Evolutionary conservation across 2,329 filamentous ascomycete genomes (phyloP).

Genomic region (Nakataea oryzae): DNA sequence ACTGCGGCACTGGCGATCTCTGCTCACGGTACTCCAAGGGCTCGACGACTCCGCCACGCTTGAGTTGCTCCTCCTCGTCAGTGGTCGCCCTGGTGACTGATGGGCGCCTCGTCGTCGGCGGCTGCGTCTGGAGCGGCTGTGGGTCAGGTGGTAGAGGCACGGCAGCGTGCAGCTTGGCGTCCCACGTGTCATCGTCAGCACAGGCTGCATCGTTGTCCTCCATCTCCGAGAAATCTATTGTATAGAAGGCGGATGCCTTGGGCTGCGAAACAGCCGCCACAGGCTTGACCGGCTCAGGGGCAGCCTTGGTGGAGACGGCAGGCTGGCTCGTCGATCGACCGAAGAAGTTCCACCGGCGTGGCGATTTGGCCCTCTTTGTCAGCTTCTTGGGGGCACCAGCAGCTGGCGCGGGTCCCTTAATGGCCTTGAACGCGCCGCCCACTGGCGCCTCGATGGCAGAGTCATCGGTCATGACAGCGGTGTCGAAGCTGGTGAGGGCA

Average conservation of each 20-base stretch:
- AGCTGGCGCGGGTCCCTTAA: slow-evolving; percentile 13
- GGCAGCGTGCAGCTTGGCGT: slow-evolving; percentile 28
- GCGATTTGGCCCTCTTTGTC: slow-evolving; percentile 42
- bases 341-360: slow-evolving; percentile 55
- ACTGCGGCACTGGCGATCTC: not conserved
- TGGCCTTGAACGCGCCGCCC: slow-evolving; percentile 6
- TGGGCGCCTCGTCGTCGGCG: slow-evolving; percentile 22
- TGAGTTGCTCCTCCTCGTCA: not conserved
- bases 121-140: slow-evolving; percentile 36
- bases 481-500: slow-evolving; percentile 45
- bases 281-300: slow-evolving; percentile 22
- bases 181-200: slow-evolving; percentile 37
- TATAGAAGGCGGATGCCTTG: slow-evolving; percentile 48
- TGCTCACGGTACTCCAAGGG: not conserved
- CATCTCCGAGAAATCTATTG: slow-evolving; percentile 48
- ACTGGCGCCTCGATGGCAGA: slow-evolving; percentile 27
- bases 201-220: slow-evolving; percentile 29
- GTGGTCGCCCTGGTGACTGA: not conserved
- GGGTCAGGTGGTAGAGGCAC: slow-evolving; percentile 5
- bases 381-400: slow-evolving; percentile 36
- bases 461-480: slow-evolving; percentile 46
- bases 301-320: slow-evolving; percentile 21
- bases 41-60: not conserved
- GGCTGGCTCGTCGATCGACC: slow-evolving; percentile 39
- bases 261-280: slow-evolving; percentile 37